Percentiles rank a stretch among this genome's conserved stretches.
phyloP scores from a whole-genome alignment of 768 basidiomycete genomes.

The Suillus placidus region DNA sequence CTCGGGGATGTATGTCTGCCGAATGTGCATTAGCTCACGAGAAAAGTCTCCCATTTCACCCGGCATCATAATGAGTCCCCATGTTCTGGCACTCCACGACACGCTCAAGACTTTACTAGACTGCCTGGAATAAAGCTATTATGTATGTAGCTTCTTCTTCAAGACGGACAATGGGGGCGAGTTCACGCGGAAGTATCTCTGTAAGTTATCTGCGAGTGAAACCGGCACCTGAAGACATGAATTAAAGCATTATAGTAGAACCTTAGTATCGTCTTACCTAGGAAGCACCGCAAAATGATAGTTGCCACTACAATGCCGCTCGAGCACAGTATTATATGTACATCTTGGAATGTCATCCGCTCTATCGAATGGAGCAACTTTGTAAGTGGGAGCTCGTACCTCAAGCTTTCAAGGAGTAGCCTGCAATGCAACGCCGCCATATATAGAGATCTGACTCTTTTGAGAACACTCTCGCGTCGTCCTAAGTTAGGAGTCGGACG shows the following conservation, averaged over 20 bases:
- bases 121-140: no score
- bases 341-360: conserved; percentile 82
- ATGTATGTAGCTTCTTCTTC: conserved; percentile 48
- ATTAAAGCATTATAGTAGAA: background rate
- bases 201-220: conserved; percentile 45
- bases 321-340: conserved; percentile 77
- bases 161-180: conserved; percentile 62
- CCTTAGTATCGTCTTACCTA: conserved; percentile 53
- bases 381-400: conserved; percentile 38
- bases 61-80: no score
- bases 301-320: conserved; percentile 83
- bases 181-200: conserved; percentile 65
- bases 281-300: conserved; percentile 86
- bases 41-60: conserved; percentile 50
- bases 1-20: conserved; percentile 88
- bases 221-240: conserved; percentile 42
- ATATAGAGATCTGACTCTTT: no score
- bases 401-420: conserved; percentile 53
- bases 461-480: no score
- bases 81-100: conserved; percentile 56
- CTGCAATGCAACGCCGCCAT: conserved; percentile 46
- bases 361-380: conserved; percentile 79
- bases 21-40: conserved; percentile 72
- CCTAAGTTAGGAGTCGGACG: no score
- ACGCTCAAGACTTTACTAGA: conserved; percentile 41